These are phyloP conservation scores for Hyaloperonospora arabidopsidis DNA, from an alignment of 352 stramenopile species.

Conservation along the genomic window DNA sequence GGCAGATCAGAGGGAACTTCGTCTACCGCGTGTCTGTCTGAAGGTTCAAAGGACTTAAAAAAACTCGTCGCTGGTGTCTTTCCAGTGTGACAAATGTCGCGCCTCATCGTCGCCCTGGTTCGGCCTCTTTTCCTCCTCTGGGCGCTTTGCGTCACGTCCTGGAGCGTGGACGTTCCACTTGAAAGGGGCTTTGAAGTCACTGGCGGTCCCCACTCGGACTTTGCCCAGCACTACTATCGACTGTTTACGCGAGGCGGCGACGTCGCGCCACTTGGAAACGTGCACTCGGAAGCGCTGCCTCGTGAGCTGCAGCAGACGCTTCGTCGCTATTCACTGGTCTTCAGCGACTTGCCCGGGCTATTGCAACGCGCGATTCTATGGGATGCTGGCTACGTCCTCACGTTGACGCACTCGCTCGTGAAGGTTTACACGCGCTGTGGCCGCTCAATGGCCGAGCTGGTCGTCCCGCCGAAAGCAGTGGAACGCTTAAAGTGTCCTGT, in stretches of 20 bases:
- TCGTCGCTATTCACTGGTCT: conserved; percentile 30
- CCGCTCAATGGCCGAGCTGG: conserved; percentile 61
- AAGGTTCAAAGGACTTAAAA: no score
- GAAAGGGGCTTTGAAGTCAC: conserved; percentile 44
- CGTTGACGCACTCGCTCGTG: conserved; percentile 23
- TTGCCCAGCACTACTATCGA: conserved; percentile 60
- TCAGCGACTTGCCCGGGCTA: conserved; percentile 41
- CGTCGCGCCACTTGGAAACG: conserved; percentile 22
- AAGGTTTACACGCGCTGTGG: conserved; percentile 57
- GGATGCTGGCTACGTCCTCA: conserved; percentile 56
- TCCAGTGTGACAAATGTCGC: no score
- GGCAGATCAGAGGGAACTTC: no score
- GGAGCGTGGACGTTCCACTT: conserved; percentile 33
- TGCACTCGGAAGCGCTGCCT: conserved; percentile 24
- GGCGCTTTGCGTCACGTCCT: no score
- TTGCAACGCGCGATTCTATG: conserved; percentile 61
- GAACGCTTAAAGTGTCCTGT: conserved; percentile 39
- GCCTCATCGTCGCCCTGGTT: no score
- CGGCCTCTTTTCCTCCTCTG: no score
- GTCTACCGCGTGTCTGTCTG: no score
- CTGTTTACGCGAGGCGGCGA: conserved; percentile 32
- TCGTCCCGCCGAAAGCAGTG: conserved; percentile 49
- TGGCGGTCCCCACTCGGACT: conserved; percentile 54
- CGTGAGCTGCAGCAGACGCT: conserved; percentile 27
- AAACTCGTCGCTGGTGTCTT: no score